Evolutionary conservation across 805 yeast species (phyloP), one percentile per base, ranked within the genome.

Genomic region (Suhomyces faveliae): DNA sequence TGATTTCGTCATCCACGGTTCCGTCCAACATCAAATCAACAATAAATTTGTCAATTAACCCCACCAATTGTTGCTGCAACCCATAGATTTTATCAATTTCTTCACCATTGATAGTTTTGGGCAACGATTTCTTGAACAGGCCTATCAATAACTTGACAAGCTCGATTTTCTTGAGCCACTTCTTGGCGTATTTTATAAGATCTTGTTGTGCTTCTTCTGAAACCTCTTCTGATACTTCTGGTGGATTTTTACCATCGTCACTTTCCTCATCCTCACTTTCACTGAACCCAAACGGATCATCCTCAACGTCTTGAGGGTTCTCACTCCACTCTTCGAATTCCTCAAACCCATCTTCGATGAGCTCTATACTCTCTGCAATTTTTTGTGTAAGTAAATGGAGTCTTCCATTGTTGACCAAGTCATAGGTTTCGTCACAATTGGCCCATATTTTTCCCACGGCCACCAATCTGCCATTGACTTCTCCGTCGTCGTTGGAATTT

Each of bases 371-470:
- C 44, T 69, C 68, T 47, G 67, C 70, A 3, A 85, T 64, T 46
- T 75, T 77, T 24, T 56, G 55, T 29, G 76, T 77, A 45, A 86
- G 64, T 1, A 82, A 57, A 2, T 83, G 85, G 13, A 80, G 51
- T 42, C 80, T 76, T 0, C 89, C 89, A 20, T 61, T 65, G 17
- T 68, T 66, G 4, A 79, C 56, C 15, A 79, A 58, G 7, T 64
- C 61, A 9, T 65, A 62, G 7, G 86, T 44, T 0, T 59, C 56
- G 47, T 83, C 87, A 60, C 90, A 84, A 27, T 70, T 62, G n/a
- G 80, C 74, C 95, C 95, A 88, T 3, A 87, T 70, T 58, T 78
- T 77, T 12, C 90, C 94, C 17, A 87, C 79, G 0, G 80, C 70
- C 0, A 80, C 65, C 24, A 87, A 66, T 55, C 91, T 71, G 19